Conservation (phyloP, 1,284 basidiomycete genomes). For the Melampsora larici-populina region DNA sequence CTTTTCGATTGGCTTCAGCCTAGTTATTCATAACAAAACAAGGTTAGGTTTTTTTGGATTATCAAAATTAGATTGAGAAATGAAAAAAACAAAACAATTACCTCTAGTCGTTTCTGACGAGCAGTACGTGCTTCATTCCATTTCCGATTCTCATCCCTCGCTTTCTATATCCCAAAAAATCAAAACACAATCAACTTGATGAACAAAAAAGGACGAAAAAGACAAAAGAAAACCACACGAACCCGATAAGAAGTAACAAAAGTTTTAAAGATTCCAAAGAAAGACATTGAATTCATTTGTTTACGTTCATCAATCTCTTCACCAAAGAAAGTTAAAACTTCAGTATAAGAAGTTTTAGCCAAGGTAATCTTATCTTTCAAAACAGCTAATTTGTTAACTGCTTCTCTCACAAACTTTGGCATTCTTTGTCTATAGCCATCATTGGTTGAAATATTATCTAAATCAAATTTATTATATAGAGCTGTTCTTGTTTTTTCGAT, state of each 20-base stretch:
- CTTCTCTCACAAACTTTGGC: slow-evolving; percentile 78
- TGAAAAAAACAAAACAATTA: too few species aligned
- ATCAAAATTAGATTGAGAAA: not conserved
- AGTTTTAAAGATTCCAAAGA: slow-evolving; percentile 91
- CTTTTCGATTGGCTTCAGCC: slow-evolving; percentile 30
- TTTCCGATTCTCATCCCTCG: slow-evolving; percentile 70
- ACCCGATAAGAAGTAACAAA: slow-evolving; percentile 89
- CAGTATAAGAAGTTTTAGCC: slow-evolving; percentile 73
- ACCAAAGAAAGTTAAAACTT: slow-evolving; percentile 82
- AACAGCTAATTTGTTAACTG: slow-evolving; percentile 70
- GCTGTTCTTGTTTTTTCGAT: slow-evolving; percentile 72
- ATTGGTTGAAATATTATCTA: slow-evolving; percentile 58
- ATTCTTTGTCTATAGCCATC: slow-evolving; percentile 81
- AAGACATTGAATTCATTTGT: slow-evolving; percentile 73
- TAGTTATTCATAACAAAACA: not conserved
- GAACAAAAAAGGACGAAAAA: not conserved
- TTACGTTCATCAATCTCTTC: slow-evolving; percentile 70
- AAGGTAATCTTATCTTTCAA: slow-evolving; percentile 77
- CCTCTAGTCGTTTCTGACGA: slow-evolving; percentile 60
- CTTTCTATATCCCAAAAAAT: slow-evolving; percentile 64
- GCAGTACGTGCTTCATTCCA: slow-evolving; percentile 66
- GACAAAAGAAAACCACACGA: slow-evolving; percentile 44
- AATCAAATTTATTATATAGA: slow-evolving; percentile 70
- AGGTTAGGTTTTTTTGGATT: not conserved
- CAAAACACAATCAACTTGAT: slow-evolving; percentile 9